Evolutionary conservation across 2,329 filamentous ascomycete genomes (phyloP).

Genomic region (Apiospora kogelbergensis): DNA sequence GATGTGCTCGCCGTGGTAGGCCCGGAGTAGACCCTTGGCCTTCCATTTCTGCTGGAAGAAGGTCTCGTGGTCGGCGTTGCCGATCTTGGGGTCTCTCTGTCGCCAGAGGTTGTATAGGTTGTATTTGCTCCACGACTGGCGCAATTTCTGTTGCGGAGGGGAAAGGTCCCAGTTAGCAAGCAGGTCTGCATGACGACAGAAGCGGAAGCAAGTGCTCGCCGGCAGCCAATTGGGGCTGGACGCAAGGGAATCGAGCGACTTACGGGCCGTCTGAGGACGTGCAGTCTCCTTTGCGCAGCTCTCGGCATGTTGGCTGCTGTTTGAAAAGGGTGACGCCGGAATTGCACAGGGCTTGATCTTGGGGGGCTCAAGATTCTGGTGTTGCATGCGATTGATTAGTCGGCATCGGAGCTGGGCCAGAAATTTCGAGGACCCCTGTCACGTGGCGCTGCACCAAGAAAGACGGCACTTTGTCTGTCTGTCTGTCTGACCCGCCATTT

Average conservation of each 20-base stretch:
- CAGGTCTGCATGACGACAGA: not conserved
- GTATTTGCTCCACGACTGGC: slow-evolving; percentile 97
- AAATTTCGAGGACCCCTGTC: slow-evolving; percentile 10
- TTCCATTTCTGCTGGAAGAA: slow-evolving; percentile 99
- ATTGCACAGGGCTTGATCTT: not conserved
- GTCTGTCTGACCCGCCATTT: not conserved
- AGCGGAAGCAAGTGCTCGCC: not conserved
- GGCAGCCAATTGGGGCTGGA: not conserved
- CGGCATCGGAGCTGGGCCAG: not conserved
- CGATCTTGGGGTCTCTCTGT: slow-evolving; percentile 44
- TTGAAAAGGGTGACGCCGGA: not conserved
- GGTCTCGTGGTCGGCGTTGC: slow-evolving; percentile 49
- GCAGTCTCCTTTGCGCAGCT: slow-evolving; percentile 51
- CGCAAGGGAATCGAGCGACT: slow-evolving; percentile 28
- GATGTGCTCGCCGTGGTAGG: slow-evolving; percentile 94
- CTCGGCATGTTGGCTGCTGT: slow-evolving; percentile 9
- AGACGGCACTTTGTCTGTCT: not conserved
- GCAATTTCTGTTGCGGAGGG: slow-evolving; percentile 67
- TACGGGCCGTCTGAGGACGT: slow-evolving; percentile 67
- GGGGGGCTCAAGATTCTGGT: not conserved
- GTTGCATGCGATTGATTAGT: not conserved
- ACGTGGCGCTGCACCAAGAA: not conserved
- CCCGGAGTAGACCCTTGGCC: slow-evolving; percentile 79
- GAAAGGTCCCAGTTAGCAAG: not conserved
- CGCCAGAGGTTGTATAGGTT: slow-evolving; percentile 86